A percentile compares a stretch with the other conserved stretches of the same genome.
Conservation (phyloP, 768 basidiomycete species). For the Scleroderma bovista region DNA sequence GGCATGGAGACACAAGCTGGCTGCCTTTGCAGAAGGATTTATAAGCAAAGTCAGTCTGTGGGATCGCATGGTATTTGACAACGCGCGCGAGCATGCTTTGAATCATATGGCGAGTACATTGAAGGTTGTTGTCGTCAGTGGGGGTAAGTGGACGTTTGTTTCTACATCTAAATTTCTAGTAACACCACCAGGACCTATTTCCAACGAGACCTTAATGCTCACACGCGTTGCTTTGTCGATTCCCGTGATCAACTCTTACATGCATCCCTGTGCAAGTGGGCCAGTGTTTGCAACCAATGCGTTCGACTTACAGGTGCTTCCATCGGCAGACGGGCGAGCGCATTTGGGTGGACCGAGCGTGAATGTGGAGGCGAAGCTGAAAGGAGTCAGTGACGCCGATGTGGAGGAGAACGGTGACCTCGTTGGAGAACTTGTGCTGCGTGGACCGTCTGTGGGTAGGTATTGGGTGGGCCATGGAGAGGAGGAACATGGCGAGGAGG, state of each 20-base stretch:
- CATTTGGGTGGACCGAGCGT: constrained; percentile 77
- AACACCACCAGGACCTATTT: constrained; percentile 40
- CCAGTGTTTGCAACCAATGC: constrained; percentile 81
- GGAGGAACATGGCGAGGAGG: constrained; percentile 34
- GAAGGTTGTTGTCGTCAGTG: constrained; percentile 66
- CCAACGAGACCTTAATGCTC: constrained; percentile 46
- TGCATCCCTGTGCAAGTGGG: constrained; percentile 59
- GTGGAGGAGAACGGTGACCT: constrained; percentile 68
- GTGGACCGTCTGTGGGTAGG: constrained; percentile 71
- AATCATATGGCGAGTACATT: constrained; percentile 58
- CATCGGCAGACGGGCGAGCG: constrained; percentile 31
- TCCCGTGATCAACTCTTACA: constrained; percentile 62
- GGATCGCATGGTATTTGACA: constrained; percentile 74
- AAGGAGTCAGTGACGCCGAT: constrained; percentile 55
- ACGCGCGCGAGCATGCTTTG: constrained; percentile 54
- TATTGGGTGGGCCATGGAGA: constrained; percentile 21
- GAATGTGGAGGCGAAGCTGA: constrained; percentile 81
- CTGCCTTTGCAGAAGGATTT: constrained; percentile 65
- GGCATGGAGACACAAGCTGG: constrained; percentile 74
- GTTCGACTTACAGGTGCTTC: constrained; percentile 78
- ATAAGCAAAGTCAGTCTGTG: constrained; percentile 76
- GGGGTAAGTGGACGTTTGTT: constrained; percentile 42
- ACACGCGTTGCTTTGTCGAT: constrained; percentile 73
- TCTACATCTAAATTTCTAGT: not conserved
- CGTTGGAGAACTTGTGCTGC: constrained; percentile 50